Evolutionary conservation across 805 yeast species (phyloP).

Genomic region (Torulaspora franciscae): DNA sequence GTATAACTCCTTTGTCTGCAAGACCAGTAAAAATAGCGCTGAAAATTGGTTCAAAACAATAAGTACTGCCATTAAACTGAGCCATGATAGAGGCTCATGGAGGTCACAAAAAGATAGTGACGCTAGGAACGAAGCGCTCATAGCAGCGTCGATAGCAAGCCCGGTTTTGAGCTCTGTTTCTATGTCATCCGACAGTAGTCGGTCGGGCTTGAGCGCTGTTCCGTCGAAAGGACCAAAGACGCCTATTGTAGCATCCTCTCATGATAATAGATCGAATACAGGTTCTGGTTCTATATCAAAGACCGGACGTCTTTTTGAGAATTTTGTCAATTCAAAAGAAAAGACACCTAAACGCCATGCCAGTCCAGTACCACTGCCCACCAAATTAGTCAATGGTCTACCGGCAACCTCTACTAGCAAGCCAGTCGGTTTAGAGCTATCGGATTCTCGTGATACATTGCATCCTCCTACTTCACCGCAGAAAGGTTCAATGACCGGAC

Average conservation of each 20-base stretch:
- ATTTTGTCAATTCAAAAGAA: constrained; percentile 29
- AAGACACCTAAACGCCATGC: constrained; percentile 12
- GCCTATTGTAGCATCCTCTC: constrained; percentile 5
- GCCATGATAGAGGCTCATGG: constrained; percentile 44
- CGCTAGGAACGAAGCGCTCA: constrained; percentile 14
- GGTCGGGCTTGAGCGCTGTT: neutral
- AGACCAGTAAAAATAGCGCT: constrained; percentile 48
- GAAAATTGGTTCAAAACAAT: constrained; percentile 54
- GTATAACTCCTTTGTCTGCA: constrained; percentile 52
- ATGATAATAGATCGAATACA: constrained; percentile 4
- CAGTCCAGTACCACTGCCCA: constrained; percentile 30
- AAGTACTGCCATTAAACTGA: constrained; percentile 45
- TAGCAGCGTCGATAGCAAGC: constrained; percentile 22
- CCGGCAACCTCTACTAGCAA: constrained; percentile 18
- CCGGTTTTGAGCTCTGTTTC: constrained; percentile 6
- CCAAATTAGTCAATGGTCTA: constrained; percentile 34
- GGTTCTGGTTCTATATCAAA: constrained; percentile 12
- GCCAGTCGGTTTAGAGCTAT: constrained; percentile 9
- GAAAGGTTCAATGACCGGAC: constrained; percentile 36
- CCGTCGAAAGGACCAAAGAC: constrained; percentile 6
- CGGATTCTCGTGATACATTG: constrained; percentile 1
- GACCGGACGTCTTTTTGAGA: constrained; percentile 35
- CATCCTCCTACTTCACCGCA: constrained; percentile 3
- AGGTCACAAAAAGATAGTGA: constrained; percentile 13
- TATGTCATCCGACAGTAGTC: constrained; percentile 4